Conservation (phyloP, 257 asterid genomes). For the Rubia yunnanensis region DNA sequence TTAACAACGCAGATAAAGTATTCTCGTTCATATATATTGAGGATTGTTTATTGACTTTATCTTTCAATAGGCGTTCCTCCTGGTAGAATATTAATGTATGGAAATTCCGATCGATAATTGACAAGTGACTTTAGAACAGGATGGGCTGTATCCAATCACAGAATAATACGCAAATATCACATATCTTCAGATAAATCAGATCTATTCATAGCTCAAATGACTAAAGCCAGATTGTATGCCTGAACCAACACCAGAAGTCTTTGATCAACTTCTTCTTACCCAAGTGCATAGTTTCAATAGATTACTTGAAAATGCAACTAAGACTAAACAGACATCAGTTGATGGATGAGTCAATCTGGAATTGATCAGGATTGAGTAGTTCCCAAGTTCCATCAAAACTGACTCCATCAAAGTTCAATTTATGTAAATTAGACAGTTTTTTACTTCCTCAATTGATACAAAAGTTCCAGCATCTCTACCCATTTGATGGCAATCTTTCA, state of each 20-base stretch:
- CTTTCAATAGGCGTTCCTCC: no score
- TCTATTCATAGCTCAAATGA: not conserved
- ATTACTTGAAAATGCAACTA: not conserved
- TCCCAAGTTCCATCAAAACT: not conserved
- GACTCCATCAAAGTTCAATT: not conserved
- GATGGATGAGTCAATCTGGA: not conserved
- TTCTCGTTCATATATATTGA: not conserved
- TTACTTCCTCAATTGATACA: not conserved
- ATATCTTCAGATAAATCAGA: not conserved
- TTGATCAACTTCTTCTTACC: not conserved
- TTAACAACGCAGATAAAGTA: not conserved
- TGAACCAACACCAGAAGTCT: not conserved
- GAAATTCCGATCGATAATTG: not conserved
- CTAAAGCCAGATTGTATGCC: not conserved
- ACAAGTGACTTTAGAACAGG: not conserved
- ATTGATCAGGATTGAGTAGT: not conserved
- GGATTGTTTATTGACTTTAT: not conserved
- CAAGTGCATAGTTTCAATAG: not conserved
- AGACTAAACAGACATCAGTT: not conserved
- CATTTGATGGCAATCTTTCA: no score
- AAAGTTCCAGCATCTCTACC: not conserved
- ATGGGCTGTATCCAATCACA: not conserved
- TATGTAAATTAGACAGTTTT: not conserved
- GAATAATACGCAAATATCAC: not conserved
- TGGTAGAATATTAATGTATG: no score